Evolutionary conservation across 345 rosid species (phyloP).

Genomic region (Lagerstroemia speciosa): DNA sequence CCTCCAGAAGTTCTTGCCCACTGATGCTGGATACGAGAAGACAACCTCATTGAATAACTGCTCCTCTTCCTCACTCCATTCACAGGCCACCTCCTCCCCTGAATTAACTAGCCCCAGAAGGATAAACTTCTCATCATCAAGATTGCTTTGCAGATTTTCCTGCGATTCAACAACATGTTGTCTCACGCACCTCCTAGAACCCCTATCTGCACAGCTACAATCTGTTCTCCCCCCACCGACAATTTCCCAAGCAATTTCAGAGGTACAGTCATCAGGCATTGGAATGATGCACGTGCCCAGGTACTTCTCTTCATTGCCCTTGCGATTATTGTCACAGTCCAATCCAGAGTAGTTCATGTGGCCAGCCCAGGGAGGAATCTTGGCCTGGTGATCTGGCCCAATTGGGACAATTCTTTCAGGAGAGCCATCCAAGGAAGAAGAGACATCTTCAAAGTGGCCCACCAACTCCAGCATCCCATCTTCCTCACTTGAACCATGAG

Average conservation of each 20-base stretch:
- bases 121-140: constrained; percentile 40
- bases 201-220: constrained; percentile 49
- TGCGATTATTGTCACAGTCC: background rate
- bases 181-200: constrained; percentile 51
- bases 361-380: constrained; percentile 31
- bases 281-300: constrained; percentile 66
- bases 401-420: constrained; percentile 38
- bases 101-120: constrained; percentile 56
- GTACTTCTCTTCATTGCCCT: constrained; percentile 21
- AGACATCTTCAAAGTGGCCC: constrained; percentile 21
- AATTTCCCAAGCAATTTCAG: constrained; percentile 7
- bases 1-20: constrained; percentile 58
- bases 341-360: background rate
- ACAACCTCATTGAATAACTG: constrained; percentile 41
- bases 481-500: constrained; percentile 24
- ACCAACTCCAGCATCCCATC: constrained; percentile 15
- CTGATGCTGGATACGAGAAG: constrained; percentile 43
- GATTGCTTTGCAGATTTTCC: constrained; percentile 24
- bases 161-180: constrained; percentile 58
- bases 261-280: constrained; percentile 27
- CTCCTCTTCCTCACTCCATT: constrained; percentile 71
- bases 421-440: constrained; percentile 26
- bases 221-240: constrained; percentile 38
- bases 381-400: constrained; percentile 70
- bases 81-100: constrained; percentile 61